Percentiles rank a stretch among this genome's conserved stretches.
Evolutionary conservation across 23 red algal species (phyloP).

Genomic region (Gracilaria vermiculophylla): DNA sequence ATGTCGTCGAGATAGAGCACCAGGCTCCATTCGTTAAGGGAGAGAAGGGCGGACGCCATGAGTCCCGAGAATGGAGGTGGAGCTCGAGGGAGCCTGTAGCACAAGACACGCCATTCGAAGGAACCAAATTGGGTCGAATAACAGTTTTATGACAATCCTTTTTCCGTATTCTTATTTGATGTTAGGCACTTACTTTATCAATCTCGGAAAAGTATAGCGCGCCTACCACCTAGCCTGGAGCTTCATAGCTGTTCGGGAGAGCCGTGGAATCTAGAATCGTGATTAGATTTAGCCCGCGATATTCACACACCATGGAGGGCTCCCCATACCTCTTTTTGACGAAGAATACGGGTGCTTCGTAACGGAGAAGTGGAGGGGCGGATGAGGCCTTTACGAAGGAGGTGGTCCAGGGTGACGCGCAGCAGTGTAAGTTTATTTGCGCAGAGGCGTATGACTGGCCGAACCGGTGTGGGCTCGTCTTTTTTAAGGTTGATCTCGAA

Average conservation of each 20-base stretch:
- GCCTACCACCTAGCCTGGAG: background rate
- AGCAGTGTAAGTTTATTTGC: background rate
- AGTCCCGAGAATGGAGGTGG: background rate
- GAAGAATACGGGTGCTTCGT: conserved; percentile 1
- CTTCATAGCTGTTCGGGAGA: conserved; percentile 9
- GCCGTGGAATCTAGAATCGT: background rate
- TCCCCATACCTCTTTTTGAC: background rate
- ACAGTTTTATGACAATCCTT: background rate
- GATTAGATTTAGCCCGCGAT: conserved; percentile 23
- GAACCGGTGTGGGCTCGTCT: background rate
- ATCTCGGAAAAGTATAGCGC: background rate
- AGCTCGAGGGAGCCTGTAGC: background rate
- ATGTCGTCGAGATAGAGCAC: conserved; percentile 28
- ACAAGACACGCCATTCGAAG: conserved; percentile 36
- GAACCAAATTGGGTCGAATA: background rate
- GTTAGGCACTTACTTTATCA: background rate
- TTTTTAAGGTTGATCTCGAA: conserved; percentile 28
- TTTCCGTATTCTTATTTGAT: conserved; percentile 10
- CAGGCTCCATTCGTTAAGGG: background rate
- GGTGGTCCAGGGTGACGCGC: background rate
- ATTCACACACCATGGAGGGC: background rate
- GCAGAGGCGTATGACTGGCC: conserved; percentile 15
- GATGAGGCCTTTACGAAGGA: background rate
- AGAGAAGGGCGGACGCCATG: background rate
- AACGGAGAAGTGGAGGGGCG: background rate